A percentile compares a stretch with the other conserved stretches of the same genome.
These are phyloP conservation scores for Hevea brasiliensis DNA, from an alignment of 345 rosid genomes.

Conservation along the genomic window DNA sequence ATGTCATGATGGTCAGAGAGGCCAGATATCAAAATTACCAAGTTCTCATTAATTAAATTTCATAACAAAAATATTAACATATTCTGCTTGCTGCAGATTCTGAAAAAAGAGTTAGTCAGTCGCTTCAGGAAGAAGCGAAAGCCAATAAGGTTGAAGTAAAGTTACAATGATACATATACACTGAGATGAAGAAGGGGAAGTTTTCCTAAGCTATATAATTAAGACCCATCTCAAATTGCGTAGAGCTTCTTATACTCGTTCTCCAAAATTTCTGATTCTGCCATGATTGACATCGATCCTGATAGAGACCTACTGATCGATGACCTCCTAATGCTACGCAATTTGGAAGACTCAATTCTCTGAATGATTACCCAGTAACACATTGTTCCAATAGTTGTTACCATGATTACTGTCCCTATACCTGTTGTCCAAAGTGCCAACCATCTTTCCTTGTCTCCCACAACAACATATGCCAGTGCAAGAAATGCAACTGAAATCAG, in stretches of 20 bases:
- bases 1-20: too few relatives aligned
- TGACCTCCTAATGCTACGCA: conserved; percentile 46
- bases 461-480: conserved; percentile 70
- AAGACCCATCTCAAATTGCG: conserved; percentile 51
- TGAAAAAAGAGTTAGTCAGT: neutral
- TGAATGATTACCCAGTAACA: conserved; percentile 80
- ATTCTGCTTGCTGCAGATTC: neutral
- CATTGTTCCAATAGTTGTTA: conserved; percentile 81
- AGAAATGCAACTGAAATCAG: conserved; percentile 83
- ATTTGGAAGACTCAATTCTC: conserved; percentile 53
- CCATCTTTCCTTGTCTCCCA: conserved; percentile 55
- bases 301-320: conserved; percentile 50
- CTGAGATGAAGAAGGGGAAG: neutral
- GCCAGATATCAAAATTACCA: too few relatives aligned
- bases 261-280: conserved; percentile 61
- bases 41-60: neutral
- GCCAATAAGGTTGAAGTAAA: neutral
- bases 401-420: conserved; percentile 75
- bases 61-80: too few relatives aligned
- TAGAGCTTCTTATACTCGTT: conserved; percentile 64
- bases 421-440: conserved; percentile 57
- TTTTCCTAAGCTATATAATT: neutral
- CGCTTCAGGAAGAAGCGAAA: conserved; percentile 3
- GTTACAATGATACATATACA: neutral
- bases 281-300: conserved; percentile 49